Percentiles rank a stretch among this genome's conserved stretches.
Conservation (phyloP, 2,329 filamentous ascomycete genomes). For the Fusarium protoensiforme region DNA sequence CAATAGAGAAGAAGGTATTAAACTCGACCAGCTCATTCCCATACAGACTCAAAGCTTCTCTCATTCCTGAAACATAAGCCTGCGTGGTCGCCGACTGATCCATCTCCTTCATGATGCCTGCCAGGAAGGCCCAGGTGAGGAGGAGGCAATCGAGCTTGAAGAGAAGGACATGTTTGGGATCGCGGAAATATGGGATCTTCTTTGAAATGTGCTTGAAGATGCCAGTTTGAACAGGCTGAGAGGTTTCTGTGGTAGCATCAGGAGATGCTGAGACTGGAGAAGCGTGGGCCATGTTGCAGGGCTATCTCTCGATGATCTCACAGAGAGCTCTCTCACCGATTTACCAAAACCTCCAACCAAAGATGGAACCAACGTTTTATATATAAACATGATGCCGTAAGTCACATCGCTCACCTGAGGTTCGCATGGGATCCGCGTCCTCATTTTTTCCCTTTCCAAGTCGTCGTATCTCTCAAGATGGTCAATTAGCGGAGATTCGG, state of each 20-base stretch:
- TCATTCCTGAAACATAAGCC: conserved; percentile 53
- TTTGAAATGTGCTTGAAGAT: conserved; percentile 34
- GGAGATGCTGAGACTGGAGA: not conserved
- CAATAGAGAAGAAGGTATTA: conserved; percentile 66
- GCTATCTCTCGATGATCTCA: not conserved
- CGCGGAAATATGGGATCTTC: conserved; percentile 40
- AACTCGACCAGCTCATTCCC: conserved; percentile 66
- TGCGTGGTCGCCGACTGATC: conserved; percentile 51
- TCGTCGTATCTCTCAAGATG: conserved; percentile 15
- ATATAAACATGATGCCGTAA: conserved; percentile 3
- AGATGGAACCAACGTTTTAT: conserved; percentile 22
- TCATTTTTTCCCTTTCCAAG: conserved; percentile 1
- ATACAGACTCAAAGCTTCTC: conserved; percentile 49
- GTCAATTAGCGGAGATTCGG: conserved; percentile 23
- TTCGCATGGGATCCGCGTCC: not conserved
- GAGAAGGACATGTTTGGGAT: conserved; percentile 47
- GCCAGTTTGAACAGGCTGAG: conserved; percentile 21
- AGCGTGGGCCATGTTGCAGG: conserved; percentile 10
- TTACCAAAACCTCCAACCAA: not conserved
- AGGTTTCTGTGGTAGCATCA: conserved; percentile 1
- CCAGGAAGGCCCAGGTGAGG: conserved; percentile 50
- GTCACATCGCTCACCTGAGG: conserved; percentile 13
- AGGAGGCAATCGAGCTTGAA: conserved; percentile 51
- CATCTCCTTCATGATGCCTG: conserved; percentile 52
- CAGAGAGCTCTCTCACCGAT: not conserved